Base-by-base conservation (phyloP, 2,329 filamentous ascomycete species). In the Alternaria sp. region DNA sequence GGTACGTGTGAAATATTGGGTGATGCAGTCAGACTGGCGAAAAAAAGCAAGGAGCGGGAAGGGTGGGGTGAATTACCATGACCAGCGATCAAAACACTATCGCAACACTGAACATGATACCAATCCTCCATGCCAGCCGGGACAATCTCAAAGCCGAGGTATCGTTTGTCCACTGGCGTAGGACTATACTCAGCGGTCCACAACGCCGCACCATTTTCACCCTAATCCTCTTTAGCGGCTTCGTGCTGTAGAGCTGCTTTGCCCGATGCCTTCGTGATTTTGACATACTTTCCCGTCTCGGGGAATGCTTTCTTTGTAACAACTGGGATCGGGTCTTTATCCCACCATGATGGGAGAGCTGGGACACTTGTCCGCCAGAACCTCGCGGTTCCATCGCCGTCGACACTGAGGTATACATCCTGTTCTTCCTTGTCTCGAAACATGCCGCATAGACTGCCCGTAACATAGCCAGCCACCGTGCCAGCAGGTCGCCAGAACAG, bases 311-410 rank as follows among this genome's bases (percentile, higher is more conserved):
- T 64, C 26, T 56, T 63, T 44, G 47, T 57, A 3, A 15, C n/a
- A 3, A 2, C 9, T 7, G 33, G 30, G 2, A 3, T 33, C 15
- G 45, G 45, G 15, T 66, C 63, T 45, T 67, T 69, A 25, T 71
- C 68, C 67, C 66, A 66, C 68, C 67, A 72, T 15, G 66, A 71
- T 5, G 51, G 58, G 11, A 20, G 23, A 7, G 44, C 47, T 37
- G 63, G 26, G 21, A 63, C 45, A n/a, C 62, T 63, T 37, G 43
- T 60, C 6, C 59, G 59, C 70, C 70, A 77, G 45, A 71, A 77
- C 44, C 72, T 65, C 7, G 70, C 67, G 14, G 68, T 71, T 2
- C 60, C 63, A 63, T 77, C 75, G 11, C 72, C 70, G 62, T 75
- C 66, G 9, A 73, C 59, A 33, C 61, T 73, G 5, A 75, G n/a